A percentile compares a stretch with the other conserved stretches of the same genome.
Conservation (phyloP, 352 stramenopile genomes). For the Globisporangium middletonii region DNA sequence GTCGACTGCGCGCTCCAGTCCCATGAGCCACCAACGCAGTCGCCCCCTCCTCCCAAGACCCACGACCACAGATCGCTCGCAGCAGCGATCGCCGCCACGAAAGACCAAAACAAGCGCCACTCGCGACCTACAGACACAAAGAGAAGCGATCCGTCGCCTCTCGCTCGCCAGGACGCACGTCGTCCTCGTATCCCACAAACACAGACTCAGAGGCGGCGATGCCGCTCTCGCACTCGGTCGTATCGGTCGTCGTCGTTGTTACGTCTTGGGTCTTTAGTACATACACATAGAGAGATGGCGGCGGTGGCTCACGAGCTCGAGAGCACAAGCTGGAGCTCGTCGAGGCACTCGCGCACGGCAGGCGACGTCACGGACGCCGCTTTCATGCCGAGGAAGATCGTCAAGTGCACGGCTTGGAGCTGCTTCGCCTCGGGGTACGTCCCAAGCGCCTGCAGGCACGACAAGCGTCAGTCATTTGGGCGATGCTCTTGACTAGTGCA, state of each 20-base stretch:
- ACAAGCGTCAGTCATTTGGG: background rate
- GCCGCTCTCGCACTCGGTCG: too few species aligned
- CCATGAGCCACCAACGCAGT: background rate
- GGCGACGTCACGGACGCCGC: conserved; percentile 28
- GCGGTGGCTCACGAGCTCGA: conserved; percentile 3
- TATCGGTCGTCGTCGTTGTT: too few species aligned
- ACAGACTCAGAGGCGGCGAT: too few species aligned
- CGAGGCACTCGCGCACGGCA: conserved; percentile 46
- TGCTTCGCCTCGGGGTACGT: conserved; percentile 40
- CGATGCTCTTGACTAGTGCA: too few species aligned
- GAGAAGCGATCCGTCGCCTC: background rate
- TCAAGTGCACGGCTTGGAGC: conserved; percentile 36
- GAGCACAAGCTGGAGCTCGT: conserved; percentile 42
- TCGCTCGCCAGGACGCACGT: background rate
- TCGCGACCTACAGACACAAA: background rate
- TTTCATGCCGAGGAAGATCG: conserved; percentile 51
- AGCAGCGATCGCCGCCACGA: too few species aligned
- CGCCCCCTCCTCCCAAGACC: background rate
- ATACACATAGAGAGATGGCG: too few species aligned
- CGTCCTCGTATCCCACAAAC: background rate
- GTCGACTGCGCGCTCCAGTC: too few species aligned
- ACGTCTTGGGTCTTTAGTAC: too few species aligned
- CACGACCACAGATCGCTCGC: background rate
- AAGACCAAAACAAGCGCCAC: too few species aligned
- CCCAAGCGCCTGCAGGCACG: conserved; percentile 24